Percentiles rank a stretch among this genome's conserved stretches.
phyloP scores from a whole-genome alignment of 83 land plant genomes.

The Picea mariana region DNA sequence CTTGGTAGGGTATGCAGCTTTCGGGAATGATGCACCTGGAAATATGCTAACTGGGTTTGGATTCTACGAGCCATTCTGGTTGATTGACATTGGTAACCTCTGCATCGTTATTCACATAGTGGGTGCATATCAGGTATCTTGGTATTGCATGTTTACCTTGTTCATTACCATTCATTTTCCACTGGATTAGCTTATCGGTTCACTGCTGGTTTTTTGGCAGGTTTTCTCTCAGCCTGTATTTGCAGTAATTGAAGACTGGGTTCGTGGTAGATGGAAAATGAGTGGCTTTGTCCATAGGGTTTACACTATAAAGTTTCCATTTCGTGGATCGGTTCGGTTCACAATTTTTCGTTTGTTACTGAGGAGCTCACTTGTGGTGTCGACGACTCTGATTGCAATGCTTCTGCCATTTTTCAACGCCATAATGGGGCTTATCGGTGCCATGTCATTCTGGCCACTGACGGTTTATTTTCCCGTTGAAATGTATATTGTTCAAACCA shows the following conservation, averaged over 20 bases:
- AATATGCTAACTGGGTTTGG: slow-evolving; percentile 25
- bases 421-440: slow-evolving; percentile 29
- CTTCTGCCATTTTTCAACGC: too few relatives aligned
- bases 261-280: slow-evolving; percentile 3
- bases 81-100: background rate
- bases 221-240: slow-evolving; percentile 31
- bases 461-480: background rate
- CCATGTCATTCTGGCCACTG: slow-evolving; percentile 48
- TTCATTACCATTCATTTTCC: background rate
- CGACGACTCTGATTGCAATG: slow-evolving; percentile 21
- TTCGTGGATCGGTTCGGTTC: too few relatives aligned
- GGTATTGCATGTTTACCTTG: background rate
- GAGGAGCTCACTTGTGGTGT: slow-evolving; percentile 14
- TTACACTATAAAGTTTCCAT: slow-evolving; percentile 3
- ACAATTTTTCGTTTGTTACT: too few relatives aligned
- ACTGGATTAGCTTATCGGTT: background rate
- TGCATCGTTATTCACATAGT: slow-evolving; percentile 33
- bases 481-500: slow-evolving; percentile 11
- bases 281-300: background rate
- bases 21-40: slow-evolving; percentile 19
- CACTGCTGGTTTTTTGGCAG: slow-evolving; percentile 3
- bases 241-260: background rate
- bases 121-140: slow-evolving; percentile 39
- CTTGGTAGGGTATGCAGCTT: background rate
- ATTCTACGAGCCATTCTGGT: slow-evolving; percentile 33